Evolutionary conservation across 2,329 filamentous ascomycete species (phyloP).

Genomic region (Diaporthe citri): DNA sequence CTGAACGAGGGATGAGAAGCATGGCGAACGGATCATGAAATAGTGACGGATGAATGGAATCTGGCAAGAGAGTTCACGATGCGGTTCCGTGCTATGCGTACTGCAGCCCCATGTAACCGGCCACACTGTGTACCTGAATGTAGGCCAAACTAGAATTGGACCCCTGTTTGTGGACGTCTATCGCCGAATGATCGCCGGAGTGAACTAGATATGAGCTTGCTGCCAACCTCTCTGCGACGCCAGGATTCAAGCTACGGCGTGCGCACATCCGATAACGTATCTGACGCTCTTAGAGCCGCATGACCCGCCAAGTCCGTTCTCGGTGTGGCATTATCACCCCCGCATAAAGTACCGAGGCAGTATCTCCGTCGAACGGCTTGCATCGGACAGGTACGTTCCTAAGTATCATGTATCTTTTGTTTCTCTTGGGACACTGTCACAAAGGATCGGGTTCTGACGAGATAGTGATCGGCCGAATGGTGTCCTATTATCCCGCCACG

Average conservation of each 20-base stretch:
- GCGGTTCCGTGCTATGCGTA: neutral
- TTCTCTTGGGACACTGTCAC: constrained; percentile 3
- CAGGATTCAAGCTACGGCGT: constrained; percentile 3
- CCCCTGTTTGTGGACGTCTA: neutral
- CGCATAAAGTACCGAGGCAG: constrained; percentile 26
- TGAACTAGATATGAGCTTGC: constrained; percentile 1
- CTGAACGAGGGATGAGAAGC: neutral
- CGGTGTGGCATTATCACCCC: constrained; percentile 33
- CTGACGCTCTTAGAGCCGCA: constrained; percentile 22
- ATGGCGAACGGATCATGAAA: neutral
- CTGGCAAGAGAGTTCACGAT: neutral
- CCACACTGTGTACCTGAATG: constrained; percentile 24
- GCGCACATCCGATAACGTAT: constrained; percentile 30
- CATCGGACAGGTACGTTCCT: neutral
- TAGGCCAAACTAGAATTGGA: neutral
- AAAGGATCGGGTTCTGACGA: neutral
- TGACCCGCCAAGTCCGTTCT: constrained; percentile 33
- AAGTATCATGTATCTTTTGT: constrained; percentile 7
- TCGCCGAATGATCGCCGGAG: constrained; percentile 28
- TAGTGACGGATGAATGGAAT: constrained; percentile 1
- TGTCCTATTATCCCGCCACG: constrained; percentile 1
- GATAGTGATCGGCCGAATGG: constrained; percentile 12
- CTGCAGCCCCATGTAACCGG: neutral
- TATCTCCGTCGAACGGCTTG: constrained; percentile 25
- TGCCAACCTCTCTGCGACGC: neutral